Base-by-base conservation (phyloP, 2,329 filamentous ascomycete genomes). In the Niveomyces coronatus region DNA sequence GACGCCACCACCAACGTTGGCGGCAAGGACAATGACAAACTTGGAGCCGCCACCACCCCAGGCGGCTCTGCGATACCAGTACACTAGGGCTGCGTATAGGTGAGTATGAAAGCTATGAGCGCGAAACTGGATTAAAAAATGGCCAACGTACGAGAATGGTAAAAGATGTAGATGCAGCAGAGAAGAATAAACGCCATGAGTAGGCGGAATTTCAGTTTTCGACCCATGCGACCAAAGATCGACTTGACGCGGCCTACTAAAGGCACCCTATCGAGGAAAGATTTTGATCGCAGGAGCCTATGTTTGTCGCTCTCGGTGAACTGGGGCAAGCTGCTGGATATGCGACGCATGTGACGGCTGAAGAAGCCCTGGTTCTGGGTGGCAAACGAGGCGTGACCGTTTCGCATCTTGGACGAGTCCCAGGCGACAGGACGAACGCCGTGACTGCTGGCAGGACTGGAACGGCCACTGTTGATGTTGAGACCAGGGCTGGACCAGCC, bases 1-100 rank as follows among this genome's bases (percentile, higher is more conserved):
- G 7, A 98, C 91, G 51, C 91, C 91, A 43, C 91, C 91, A 34
- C 91, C 91, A 46, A 94, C 75, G 54, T 98, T 98, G 39, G 91
- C 88, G 17, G 84, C 88, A 15, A 96, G 69, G 45, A 98, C 87
- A 39, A 98, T 82, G 47, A 98, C 91, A 54, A 83, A 88, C 53
- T 94, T 96, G 54, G 81, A 79, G 15, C 91, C 91, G 34, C 85
- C 85, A 35, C 89, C 88, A 4, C 93, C 68, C 61, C 72, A 72
- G 24, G 79, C 65, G 32, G 81, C 71, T 62, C 84, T 73, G 52
- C 86, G 77, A 67, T 85, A 94, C 56, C 64, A 63, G 49, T 74
- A 74, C 23, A 68, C 51, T 5, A 76, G 54, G 17, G 70, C 71
- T 74, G 49, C 29, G 14, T n/a, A 10, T n/a, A 31, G 20, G 46